Evolutionary conservation across 2,329 filamentous ascomycete species (phyloP), one percentile per base, ranked within the genome.

Genomic region (Exophiala sideris): DNA sequence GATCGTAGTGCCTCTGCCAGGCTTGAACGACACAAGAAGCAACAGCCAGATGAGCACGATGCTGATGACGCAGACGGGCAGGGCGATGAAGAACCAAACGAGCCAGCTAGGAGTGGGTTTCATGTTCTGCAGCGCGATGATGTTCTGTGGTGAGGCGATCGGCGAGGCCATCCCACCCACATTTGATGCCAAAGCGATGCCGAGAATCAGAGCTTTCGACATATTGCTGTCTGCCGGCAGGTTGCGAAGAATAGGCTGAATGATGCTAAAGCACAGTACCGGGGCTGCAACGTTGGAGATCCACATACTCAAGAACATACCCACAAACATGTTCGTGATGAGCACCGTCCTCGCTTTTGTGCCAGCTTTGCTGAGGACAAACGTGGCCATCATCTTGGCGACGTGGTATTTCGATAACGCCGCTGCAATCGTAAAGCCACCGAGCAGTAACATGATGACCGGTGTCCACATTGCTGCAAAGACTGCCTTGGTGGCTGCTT

Each of bases 381-480:
- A 90, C 1, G 92, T 96, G 1, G 94, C 94, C 75, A 99, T 91
- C 67, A 94, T 87, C 73, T 97, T 96, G 57, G 96, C 94, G 66
- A 99, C 97, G 63, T 91, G 94, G 72, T 95, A 96, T 71, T 99
- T 99, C 45, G 91, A 96, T 51, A 99, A 74, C 0, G 94, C 95
- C 0, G 94, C 94, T 8, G 94, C 94, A 50, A 99, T 86, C 2
- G 94, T 96, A 67, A 99, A 99, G 32, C 94, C 94, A 63, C 94
- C 94, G 0, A 99, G 84, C 18, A 99, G 79, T 12, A 99, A 83
- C 94, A 99, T 97, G 63, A 99, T 99, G 51, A 99, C 94, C 0
- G 94, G 92, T 3, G 92, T 96, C 94, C 94, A 99, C 94, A 99
- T 99, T 21, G 94, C 87, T 3, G 90, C 80, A 65, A 99, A 97